Conservation (phyloP, 2,329 filamentous ascomycete genomes). For the Stagonosporopsis rhizophila region DNA sequence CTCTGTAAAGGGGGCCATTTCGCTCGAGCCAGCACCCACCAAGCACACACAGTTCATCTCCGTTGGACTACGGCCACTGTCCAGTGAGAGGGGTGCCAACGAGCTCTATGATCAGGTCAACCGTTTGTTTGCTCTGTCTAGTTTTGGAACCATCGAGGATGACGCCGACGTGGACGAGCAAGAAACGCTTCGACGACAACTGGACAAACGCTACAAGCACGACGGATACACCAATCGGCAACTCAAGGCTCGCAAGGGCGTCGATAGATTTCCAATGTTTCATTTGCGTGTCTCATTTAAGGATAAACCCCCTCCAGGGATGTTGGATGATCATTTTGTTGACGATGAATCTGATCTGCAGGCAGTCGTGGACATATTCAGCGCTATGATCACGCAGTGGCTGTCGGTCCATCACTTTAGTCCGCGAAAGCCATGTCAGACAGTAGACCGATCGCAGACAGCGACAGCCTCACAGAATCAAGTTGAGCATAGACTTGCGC, state of each 20-base stretch:
- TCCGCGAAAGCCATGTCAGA: slow-evolving; percentile 51
- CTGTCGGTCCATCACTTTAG: slow-evolving; percentile 74
- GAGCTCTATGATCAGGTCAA: slow-evolving; percentile 82
- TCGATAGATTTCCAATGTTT: slow-evolving; percentile 91
- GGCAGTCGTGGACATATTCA: slow-evolving; percentile 68
- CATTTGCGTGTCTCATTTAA: slow-evolving; percentile 70
- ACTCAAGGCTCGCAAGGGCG: slow-evolving; percentile 65
- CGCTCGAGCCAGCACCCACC: slow-evolving; percentile 71
- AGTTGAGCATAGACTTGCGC: background rate
- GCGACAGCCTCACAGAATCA: slow-evolving; percentile 2
- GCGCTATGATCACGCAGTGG: slow-evolving; percentile 75
- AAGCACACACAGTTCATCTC: slow-evolving; percentile 82
- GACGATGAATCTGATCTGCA: slow-evolving; percentile 53
- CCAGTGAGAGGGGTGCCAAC: slow-evolving; percentile 63
- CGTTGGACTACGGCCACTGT: slow-evolving; percentile 73
- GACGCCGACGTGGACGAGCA: slow-evolving; percentile 43
- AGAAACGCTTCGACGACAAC: slow-evolving; percentile 46
- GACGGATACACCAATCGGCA: slow-evolving; percentile 61
- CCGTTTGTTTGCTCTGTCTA: slow-evolving; percentile 74
- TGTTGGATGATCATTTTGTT: slow-evolving; percentile 31
- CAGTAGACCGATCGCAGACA: slow-evolving; percentile 11
- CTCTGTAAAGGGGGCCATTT: slow-evolving; percentile 74
- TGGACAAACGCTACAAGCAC: slow-evolving; percentile 54
- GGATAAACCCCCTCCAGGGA: slow-evolving; percentile 11
- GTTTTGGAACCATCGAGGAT: slow-evolving; percentile 71